Percentiles rank a stretch among this genome's conserved stretches.
These are phyloP conservation scores for Daldinia concentrica DNA, from an alignment of 495 filamentous ascomycete genomes.

Conservation along the genomic window DNA sequence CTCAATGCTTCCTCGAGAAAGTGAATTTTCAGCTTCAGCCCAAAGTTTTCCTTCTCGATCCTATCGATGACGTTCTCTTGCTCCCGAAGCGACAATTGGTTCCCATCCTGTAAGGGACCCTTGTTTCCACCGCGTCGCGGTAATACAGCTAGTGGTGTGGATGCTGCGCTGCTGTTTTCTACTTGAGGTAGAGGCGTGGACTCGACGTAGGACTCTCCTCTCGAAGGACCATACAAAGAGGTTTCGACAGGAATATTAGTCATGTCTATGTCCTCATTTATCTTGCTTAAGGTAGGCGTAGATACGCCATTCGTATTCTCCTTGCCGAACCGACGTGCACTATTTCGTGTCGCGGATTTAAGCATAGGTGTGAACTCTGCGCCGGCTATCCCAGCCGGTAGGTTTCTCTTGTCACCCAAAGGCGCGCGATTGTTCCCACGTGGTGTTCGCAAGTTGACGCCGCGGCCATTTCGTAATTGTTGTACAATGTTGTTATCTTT, in stretches of 20 bases:
- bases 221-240: conserved; percentile 73
- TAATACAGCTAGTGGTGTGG: conserved; percentile 76
- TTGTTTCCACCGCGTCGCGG: conserved; percentile 67
- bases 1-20: conserved; percentile 81
- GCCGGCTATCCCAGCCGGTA: conserved; percentile 66
- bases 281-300: conserved; percentile 74
- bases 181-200: conserved; percentile 71
- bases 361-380: conserved; percentile 93
- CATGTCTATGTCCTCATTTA: conserved; percentile 73
- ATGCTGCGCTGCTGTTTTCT: conserved; percentile 77
- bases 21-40: conserved; percentile 81
- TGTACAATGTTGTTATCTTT: conserved; percentile 79
- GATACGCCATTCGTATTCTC: conserved; percentile 59
- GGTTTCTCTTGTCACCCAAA: conserved; percentile 73
- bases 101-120: conserved; percentile 79
- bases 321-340: conserved; percentile 67
- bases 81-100: conserved; percentile 87
- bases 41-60: conserved; percentile 92
- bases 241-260: conserved; percentile 69
- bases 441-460: conserved; percentile 72
- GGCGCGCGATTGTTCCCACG: conserved; percentile 65
- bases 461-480: conserved; percentile 69
- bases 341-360: conserved; percentile 87
- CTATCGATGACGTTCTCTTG: conserved; percentile 95
- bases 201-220: conserved; percentile 59